Conservation (phyloP, 352 stramenopile species). For the Phytophthora uliginosa region DNA sequence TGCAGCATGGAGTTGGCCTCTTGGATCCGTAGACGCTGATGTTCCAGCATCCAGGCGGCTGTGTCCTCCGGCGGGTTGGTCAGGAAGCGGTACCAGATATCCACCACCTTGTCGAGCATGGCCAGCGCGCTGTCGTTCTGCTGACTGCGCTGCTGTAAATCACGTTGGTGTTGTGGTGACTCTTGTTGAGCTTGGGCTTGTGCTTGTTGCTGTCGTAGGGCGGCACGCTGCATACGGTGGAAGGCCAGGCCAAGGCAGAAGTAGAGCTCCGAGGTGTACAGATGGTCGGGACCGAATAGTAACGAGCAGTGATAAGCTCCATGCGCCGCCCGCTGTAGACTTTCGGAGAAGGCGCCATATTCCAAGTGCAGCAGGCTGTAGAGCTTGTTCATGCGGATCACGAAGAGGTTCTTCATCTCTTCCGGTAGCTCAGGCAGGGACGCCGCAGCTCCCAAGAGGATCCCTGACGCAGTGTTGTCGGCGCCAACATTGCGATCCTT, state of each 20-base stretch:
- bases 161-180: conserved; percentile 35
- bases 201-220: conserved; percentile 27
- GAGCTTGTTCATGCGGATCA: conserved; percentile 82
- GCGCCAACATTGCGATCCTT: conserved; percentile 51
- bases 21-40: conserved; percentile 67
- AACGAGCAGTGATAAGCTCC: conserved; percentile 79
- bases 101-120: conserved; percentile 83
- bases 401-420: conserved; percentile 71
- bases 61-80: conserved; percentile 74
- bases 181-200: conserved; percentile 15
- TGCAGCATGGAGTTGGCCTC: conserved; percentile 70
- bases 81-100: conserved; percentile 86
- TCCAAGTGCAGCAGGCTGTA: conserved; percentile 72
- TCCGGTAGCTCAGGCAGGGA: conserved; percentile 41
- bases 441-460: conserved; percentile 5
- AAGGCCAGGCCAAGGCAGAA: conserved; percentile 78
- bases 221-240: conserved; percentile 49
- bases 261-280: conserved; percentile 84
- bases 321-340: conserved; percentile 69
- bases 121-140: conserved; percentile 64
- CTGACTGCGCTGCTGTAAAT: conserved; percentile 39
- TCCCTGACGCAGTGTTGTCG: conserved; percentile 10
- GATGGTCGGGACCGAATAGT: conserved; percentile 75
- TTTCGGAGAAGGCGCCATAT: conserved; percentile 56
- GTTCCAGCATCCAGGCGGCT: conserved; percentile 68